Evolutionary conservation across 305 asterid genomes (phyloP), one percentile per base, ranked within the genome.

Genomic region (Euphrasia arctica): DNA sequence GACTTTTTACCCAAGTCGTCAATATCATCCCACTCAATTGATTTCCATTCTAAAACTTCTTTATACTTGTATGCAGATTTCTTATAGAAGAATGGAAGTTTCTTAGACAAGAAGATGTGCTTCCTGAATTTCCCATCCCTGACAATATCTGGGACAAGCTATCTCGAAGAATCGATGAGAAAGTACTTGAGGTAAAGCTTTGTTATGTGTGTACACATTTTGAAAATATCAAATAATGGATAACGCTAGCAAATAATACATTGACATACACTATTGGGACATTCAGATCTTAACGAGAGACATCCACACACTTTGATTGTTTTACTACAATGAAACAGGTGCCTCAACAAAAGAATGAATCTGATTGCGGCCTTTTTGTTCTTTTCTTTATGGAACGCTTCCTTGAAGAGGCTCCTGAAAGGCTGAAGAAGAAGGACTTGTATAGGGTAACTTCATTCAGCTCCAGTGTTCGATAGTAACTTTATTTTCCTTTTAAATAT

Each of bases 361-460:
- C 82, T 51, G 99, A 93, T 61, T 93, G 99, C 72, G 99, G 97
- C 42, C 72, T 87, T 41, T 93, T 93, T 61, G 96, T 90, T 79
- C 95, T 93, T 54, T 85, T 70, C 84, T 93, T 82, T 68, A 88
- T 88, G 70, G 91, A 93, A 72, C 88, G 90, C 36, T 93, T 93
- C 85, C 79, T 93, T 57, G 78, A 61, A 10, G 83, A 85, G 29
- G 84, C 85, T 62, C 88, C 93, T 59, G 72, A 72, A 69, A 81
- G 97, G 76, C 81, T 86, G 78, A 79, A 71, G 72, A 73, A 67
- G 77, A 70, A 69, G 58, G 83, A 90, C 73, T 68, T 82, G 66
- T 63, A 72, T 27, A 78, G 63, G 97, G 97, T 91, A 89, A 89
- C 57, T 67, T 42, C 25, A 68, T 54, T 59, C 54, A 28, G 52